Percentiles rank a stretch among this genome's conserved stretches.
phyloP scores from a whole-genome alignment of 2,329 filamentous ascomycete genomes.

The Aaosphaeria arxii region DNA sequence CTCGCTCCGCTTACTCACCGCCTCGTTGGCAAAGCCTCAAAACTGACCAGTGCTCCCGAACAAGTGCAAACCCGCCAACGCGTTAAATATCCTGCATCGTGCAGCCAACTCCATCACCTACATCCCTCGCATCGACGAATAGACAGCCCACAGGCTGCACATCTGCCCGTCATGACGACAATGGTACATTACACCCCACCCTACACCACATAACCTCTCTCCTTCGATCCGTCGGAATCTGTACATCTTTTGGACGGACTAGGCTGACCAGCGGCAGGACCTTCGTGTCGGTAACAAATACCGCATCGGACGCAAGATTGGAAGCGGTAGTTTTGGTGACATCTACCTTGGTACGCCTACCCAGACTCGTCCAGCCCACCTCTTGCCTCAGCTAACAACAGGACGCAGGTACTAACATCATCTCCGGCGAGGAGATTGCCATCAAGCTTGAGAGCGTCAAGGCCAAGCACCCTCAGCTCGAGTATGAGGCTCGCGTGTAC shows the following conservation, averaged over 20 bases:
- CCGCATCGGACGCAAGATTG: conserved; percentile 98
- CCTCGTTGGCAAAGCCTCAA: conserved; percentile 38
- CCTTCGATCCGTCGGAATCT: conserved; percentile 6
- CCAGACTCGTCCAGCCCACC: conserved; percentile 1
- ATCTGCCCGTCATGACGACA: conserved; percentile 54
- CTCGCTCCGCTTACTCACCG: conserved; percentile 40
- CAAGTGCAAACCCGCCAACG: conserved; percentile 35
- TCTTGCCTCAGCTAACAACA: conserved; percentile 14
- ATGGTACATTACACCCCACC: conserved; percentile 52
- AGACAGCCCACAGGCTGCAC: conserved; percentile 35
- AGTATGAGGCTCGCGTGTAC: conserved; percentile 96
- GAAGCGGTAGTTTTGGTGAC: conserved; percentile 94
- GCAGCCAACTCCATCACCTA: conserved; percentile 9
- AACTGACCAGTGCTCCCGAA: conserved; percentile 38
- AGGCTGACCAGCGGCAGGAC: conserved; percentile 61
- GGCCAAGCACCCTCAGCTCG: conserved; percentile 97
- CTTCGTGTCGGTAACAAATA: conserved; percentile 99
- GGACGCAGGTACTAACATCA: conserved; percentile 86
- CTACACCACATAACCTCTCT: conserved; percentile 24
- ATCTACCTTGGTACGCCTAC: conserved; percentile 75
- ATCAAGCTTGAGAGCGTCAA: conserved; percentile 99
- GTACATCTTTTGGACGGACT: conserved; percentile 9
- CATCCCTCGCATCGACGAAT: conserved; percentile 14
- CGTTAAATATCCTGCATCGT: conserved; percentile 10
- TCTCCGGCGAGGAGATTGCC: conserved; percentile 97